Base-by-base conservation (phyloP, 1,284 basidiomycete genomes). In the Sanghuangporus sanghuang region DNA sequence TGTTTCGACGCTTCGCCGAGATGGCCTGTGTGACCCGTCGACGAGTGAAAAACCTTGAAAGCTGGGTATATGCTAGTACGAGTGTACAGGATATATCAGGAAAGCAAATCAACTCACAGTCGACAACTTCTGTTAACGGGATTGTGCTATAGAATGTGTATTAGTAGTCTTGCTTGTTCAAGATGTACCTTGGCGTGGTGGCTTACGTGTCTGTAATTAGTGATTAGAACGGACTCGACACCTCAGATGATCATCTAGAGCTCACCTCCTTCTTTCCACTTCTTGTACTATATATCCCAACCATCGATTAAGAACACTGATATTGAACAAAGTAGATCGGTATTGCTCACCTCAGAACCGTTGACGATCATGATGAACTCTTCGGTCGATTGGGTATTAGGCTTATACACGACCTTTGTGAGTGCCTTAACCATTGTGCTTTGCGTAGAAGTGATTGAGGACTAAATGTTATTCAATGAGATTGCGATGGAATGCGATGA, bases 251-350 rank as follows among this genome's bases (percentile, higher is more conserved):
- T 6, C 60, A 11, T 56, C 53, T 23, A 39, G 14, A 27, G 70
- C 80, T 76, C 69, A 90, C 89, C 89, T 80, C 89, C 90, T 12
- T 78, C 81, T 74, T 85, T 88, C 87, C 88, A 93, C 73, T 86
- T 89, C 77, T 85, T 83, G 75, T 78, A 91, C 91, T 93, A 46
- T 46, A 35, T 44, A 23, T 38, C 64, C 54, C 64, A 66, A 50
- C 72, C 54, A 65, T 65, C 62, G 42, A 56, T 61, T 68, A 60
- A 64, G 48, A 44, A 23, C 39, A 12, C 18, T 60, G 66, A 64
- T 64, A 65, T 53, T 53, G 7, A 18, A 39, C 46, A 48, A 54
- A 56, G 40, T 61, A 53, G 40, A 61, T 21, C 58, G 52, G 35
- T 57, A 48, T 35, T 35, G 70, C 79, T 54, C 68, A 92, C 90